phyloP scores from a whole-genome alignment of 2,329 filamentous ascomycete genomes.

The Lasiodiplodia hormozganensis region DNA sequence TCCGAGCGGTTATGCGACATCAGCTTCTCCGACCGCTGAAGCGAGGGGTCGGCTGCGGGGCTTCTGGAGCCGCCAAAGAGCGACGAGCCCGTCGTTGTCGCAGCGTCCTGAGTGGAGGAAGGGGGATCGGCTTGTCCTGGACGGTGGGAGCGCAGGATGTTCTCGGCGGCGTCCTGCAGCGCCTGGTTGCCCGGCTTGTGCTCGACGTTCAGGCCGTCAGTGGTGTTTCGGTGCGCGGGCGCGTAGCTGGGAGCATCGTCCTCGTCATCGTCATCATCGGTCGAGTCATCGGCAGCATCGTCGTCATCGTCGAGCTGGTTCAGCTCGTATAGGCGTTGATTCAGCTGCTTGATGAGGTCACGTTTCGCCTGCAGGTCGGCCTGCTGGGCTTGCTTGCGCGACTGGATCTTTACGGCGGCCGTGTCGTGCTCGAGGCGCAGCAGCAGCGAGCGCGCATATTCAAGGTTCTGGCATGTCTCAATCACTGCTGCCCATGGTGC shows the following conservation, averaged over 20 bases:
- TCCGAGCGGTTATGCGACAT: slow-evolving; percentile 79
- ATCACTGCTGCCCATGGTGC: not conserved
- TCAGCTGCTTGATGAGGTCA: slow-evolving; percentile 69
- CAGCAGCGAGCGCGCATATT: slow-evolving; percentile 73
- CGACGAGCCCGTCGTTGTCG: slow-evolving; percentile 34
- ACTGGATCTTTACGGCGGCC: slow-evolving; percentile 63
- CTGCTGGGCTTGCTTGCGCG: slow-evolving; percentile 67
- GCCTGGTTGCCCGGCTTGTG: slow-evolving; percentile 39
- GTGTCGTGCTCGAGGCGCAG: slow-evolving; percentile 75
- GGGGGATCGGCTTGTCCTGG: slow-evolving; percentile 28
- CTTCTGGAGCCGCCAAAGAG: slow-evolving; percentile 35
- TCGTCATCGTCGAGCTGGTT: slow-evolving; percentile 62
- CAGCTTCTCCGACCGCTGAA: slow-evolving; percentile 65
- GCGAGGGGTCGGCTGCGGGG: slow-evolving; percentile 33
- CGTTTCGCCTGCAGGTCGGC: slow-evolving; percentile 69
- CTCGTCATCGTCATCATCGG: slow-evolving; percentile 49
- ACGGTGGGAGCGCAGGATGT: slow-evolving; percentile 42
- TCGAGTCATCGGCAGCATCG: slow-evolving; percentile 45
- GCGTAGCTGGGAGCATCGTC: slow-evolving; percentile 53
- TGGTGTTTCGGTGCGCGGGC: slow-evolving; percentile 43
- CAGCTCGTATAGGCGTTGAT: slow-evolving; percentile 71
- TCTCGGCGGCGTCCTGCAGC: slow-evolving; percentile 43
- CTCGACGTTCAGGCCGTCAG: slow-evolving; percentile 42
- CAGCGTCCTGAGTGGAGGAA: slow-evolving; percentile 31
- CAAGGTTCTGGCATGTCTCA: slow-evolving; percentile 64